Conservation (phyloP, 805 yeast species). For the Metschnikowia noctiluminum region DNA sequence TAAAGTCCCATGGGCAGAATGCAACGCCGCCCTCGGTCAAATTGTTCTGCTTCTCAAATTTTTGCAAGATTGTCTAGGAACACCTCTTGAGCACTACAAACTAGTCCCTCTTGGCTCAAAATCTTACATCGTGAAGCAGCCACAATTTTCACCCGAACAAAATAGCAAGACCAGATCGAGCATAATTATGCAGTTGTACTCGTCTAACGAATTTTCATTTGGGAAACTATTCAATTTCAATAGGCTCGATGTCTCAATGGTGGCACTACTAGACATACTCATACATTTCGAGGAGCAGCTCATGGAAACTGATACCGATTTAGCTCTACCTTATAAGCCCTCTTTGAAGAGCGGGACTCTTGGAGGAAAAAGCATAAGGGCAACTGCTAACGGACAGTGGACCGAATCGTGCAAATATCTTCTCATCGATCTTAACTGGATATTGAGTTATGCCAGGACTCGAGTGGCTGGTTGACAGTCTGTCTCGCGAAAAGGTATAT, state of each 20-base stretch:
- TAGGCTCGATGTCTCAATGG: constrained; percentile 77
- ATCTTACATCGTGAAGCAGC: constrained; percentile 62
- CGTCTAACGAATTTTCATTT: constrained; percentile 69
- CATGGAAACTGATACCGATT: constrained; percentile 45
- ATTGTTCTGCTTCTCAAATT: constrained; percentile 67
- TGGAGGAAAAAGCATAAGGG: constrained; percentile 72
- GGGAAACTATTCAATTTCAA: constrained; percentile 72
- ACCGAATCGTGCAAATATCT: constrained; percentile 83
- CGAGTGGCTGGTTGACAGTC: constrained; percentile 12
- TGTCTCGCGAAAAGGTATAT: not conserved
- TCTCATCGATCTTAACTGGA: constrained; percentile 77
- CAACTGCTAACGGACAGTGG: constrained; percentile 79
- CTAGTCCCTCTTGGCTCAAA: constrained; percentile 82
- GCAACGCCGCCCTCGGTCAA: constrained; percentile 90
- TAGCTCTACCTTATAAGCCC: constrained; percentile 74
- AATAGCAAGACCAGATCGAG: constrained; percentile 19
- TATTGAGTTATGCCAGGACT: constrained; percentile 65
- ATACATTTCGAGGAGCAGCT: constrained; percentile 46
- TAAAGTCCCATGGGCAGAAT: constrained; percentile 83
- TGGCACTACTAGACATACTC: constrained; percentile 65
- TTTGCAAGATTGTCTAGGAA: constrained; percentile 51
- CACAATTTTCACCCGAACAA: not conserved
- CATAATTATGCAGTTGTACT: constrained; percentile 52
- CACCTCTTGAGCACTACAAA: constrained; percentile 57
- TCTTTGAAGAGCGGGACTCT: constrained; percentile 55